Evolutionary conservation across 1,284 basidiomycete genomes (phyloP).

Genomic region (Singerocomus inundabilis): DNA sequence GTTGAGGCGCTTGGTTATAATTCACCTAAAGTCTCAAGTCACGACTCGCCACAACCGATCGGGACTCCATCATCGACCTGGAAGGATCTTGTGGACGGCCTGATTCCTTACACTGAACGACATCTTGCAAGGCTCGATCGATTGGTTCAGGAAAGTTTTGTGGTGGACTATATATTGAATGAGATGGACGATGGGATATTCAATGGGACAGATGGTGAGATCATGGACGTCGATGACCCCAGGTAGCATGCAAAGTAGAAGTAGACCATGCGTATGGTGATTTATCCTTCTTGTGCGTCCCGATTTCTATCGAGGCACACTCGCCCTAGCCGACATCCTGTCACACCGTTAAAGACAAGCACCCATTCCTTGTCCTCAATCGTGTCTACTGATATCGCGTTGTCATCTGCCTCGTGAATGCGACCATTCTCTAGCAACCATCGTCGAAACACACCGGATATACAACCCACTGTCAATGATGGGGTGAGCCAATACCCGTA

Average conservation of each 20-base stretch:
- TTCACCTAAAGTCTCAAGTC: constrained; percentile 22
- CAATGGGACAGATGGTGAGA: constrained; percentile 42
- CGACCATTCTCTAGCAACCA: constrained; percentile 61
- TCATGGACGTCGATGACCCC: constrained; percentile 44
- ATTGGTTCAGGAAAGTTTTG: constrained; percentile 89
- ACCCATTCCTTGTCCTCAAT: constrained; percentile 60
- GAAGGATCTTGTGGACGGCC: constrained; percentile 78
- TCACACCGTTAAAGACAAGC: constrained; percentile 68
- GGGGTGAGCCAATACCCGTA: constrained; percentile 64
- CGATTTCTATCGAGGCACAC: constrained; percentile 8
- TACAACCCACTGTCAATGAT: constrained; percentile 53
- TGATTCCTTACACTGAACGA: constrained; percentile 93
- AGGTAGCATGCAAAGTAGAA: constrained; percentile 11
- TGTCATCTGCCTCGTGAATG: constrained; percentile 46
- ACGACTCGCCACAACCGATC: constrained; percentile 12
- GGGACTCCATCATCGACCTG: constrained; percentile 47
- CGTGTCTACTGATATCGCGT: constrained; percentile 40
- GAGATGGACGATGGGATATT: constrained; percentile 89
- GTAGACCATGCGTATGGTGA: constrained; percentile 14
- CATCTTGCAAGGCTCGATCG: constrained; percentile 86
- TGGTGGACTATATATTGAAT: constrained; percentile 87
- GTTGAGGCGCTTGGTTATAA: constrained; percentile 62
- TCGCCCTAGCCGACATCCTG: constrained; percentile 60
- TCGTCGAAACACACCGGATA: constrained; percentile 65
- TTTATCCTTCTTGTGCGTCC: not conserved